phyloP scores from a whole-genome alignment of 1,139 yeast species.

The Lodderomyces metapsilosis region DNA sequence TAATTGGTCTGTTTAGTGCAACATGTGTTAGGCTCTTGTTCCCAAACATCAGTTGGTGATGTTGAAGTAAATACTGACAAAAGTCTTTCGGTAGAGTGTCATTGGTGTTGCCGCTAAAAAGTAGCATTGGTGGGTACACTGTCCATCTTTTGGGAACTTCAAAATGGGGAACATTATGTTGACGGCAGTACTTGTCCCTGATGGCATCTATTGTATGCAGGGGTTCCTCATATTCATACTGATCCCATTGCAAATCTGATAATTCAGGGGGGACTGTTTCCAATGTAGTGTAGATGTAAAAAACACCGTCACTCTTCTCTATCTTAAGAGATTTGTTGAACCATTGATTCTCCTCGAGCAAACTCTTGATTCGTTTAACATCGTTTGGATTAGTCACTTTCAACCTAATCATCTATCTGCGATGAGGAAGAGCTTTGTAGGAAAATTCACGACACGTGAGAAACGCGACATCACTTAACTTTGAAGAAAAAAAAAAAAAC shows the following conservation, averaged over 20 bases:
- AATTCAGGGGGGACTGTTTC: slow-evolving; percentile 8
- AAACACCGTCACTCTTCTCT: slow-evolving; percentile 11
- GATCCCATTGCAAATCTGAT: slow-evolving; percentile 7
- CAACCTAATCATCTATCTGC: slow-evolving; percentile 10
- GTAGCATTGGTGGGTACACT: slow-evolving; percentile 65
- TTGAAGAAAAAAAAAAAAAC: too few relatives aligned
- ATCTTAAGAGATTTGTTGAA: slow-evolving; percentile 28
- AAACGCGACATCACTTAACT: background rate
- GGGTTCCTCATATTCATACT: slow-evolving; percentile 4
- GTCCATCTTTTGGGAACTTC: slow-evolving; percentile 55
- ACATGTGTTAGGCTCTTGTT: slow-evolving; percentile 47
- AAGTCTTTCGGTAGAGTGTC: slow-evolving; percentile 17
- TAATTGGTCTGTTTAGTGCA: slow-evolving; percentile 71
- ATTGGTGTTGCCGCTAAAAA: slow-evolving; percentile 38
- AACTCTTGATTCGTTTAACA: slow-evolving; percentile 26
- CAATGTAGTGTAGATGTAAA: slow-evolving; percentile 13
- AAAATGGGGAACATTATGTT: background rate
- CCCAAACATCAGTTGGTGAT: slow-evolving; percentile 14
- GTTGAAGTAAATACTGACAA: slow-evolving; percentile 22
- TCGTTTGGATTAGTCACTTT: slow-evolving; percentile 16
- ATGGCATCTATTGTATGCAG: slow-evolving; percentile 6
- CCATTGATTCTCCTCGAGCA: slow-evolving; percentile 19
- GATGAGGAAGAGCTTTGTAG: too few relatives aligned
- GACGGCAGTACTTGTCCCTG: slow-evolving; percentile 7
- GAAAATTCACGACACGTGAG: background rate